Evolutionary conservation across 1,139 yeast genomes (phyloP), one percentile per base, ranked within the genome.

Genomic region (Magnusiomyces sp.): DNA sequence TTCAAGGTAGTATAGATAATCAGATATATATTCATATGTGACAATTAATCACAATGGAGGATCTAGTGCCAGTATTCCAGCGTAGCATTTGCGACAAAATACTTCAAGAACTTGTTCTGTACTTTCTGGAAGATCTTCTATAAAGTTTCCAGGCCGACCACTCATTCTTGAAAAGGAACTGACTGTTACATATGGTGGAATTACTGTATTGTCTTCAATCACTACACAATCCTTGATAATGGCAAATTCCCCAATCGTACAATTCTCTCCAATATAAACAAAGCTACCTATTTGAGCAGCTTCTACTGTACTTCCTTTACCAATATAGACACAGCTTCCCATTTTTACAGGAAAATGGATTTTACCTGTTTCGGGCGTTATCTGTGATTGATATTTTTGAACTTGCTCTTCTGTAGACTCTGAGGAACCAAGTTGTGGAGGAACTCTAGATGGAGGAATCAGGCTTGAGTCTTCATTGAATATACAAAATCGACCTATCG

Each of bases 221-320:
- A 77, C 60, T 39, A 81, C 81, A 57, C 86, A 79, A 58, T 83
- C 89, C 56, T 80, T 77, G 33, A 84, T 67, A n/a, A 80, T 72
- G 5, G 76, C 68, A 48, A 72, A 66, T 52, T 71, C 69, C 9
- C 76, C 89, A 4, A 84, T 68, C 9, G 69, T 55, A 32, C 83
- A 84, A 48, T 84, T 63, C 53, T 70, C 73, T 0, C 90, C 92
- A 13, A 84, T 72, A 43, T 67, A 70, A 1, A 76, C 77, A 64
- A 74, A 72, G 19, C 69, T 66, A 6, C 74, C 75, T 17, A 71
- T 62, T 17, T 61, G 48, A 1, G 72, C 72, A 3, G 75, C 73
- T 47, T 70, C 64, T 1, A 82, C 58, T 4, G 49, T 53, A 7
- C 76, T 59, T 40, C 67, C 62, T 3, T 57, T 55, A 0, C 86